phyloP scores from a whole-genome alignment of 257 asterid genomes.

The Rhazya stricta region DNA sequence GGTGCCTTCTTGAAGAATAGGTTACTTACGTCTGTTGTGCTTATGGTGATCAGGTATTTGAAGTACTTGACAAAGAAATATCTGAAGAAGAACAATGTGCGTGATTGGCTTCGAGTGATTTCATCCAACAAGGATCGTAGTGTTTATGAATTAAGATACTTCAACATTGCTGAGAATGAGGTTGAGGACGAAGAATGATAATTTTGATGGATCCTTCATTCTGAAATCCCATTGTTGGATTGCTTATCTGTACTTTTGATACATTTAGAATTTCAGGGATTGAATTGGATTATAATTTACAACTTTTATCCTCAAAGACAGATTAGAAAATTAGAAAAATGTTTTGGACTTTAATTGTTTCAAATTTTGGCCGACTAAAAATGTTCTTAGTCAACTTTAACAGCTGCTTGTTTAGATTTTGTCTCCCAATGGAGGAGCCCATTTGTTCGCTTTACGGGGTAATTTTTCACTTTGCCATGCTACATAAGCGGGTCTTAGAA shows the following conservation, averaged over 20 bases:
- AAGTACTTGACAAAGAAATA: slow-evolving; percentile 50
- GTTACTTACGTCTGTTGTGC: not conserved
- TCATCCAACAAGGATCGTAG: slow-evolving; percentile 45
- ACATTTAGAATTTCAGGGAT: not conserved
- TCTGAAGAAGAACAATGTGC: slow-evolving; percentile 44
- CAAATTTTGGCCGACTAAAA: not conserved
- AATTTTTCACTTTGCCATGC: no score
- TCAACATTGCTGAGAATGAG: slow-evolving; percentile 51
- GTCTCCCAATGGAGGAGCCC: no score
- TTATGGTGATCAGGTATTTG: slow-evolving; percentile 26
- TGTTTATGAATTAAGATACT: slow-evolving; percentile 47
- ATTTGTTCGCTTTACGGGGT: no score
- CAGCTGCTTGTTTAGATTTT: no score
- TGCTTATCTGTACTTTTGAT: not conserved
- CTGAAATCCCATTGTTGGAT: not conserved
- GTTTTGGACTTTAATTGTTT: not conserved
- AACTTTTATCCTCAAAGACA: not conserved
- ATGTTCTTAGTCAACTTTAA: not conserved
- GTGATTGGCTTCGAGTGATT: slow-evolving; percentile 51
- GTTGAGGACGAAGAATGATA: slow-evolving; percentile 42
- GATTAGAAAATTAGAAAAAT: not conserved
- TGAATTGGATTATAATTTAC: not conserved
- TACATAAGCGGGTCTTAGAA: no score
- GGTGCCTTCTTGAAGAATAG: not conserved
- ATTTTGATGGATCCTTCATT: not conserved